Evolutionary conservation across 192 early-diverging fungal genomes (phyloP).

Genomic region (Backusella liffmaniae): DNA sequence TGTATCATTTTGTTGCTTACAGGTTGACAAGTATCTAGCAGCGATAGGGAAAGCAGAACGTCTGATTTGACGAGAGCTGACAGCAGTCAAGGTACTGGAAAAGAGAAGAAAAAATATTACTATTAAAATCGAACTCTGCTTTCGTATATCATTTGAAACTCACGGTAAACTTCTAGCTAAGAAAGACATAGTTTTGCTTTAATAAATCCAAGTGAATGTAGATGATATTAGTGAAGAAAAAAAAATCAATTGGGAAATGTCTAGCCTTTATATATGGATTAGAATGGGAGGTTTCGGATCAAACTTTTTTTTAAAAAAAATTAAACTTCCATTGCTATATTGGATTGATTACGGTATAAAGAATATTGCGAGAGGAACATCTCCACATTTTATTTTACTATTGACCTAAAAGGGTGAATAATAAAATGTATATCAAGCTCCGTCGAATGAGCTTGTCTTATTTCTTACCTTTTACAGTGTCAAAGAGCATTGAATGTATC

Average conservation of each 20-base stretch:
- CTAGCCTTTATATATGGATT: not conserved
- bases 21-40: conserved; percentile 26
- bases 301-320: not conserved
- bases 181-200: not conserved
- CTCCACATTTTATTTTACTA: conserved; percentile 2
- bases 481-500: not conserved
- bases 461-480: conserved; percentile 2
- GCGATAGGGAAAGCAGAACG: conserved; percentile 25
- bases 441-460: not conserved
- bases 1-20: conserved; percentile 1
- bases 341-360: not conserved
- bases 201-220: conserved; percentile 4
- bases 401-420: conserved; percentile 5
- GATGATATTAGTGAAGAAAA: not conserved
- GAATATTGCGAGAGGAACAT: not conserved
- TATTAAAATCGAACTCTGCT: not conserved
- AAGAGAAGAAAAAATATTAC: not conserved
- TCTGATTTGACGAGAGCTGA: not conserved
- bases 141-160: not conserved
- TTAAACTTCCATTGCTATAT: not conserved
- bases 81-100: conserved; percentile 2
- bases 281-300: not conserved
- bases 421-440: conserved; percentile 4
- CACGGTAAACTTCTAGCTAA: conserved; percentile 3
- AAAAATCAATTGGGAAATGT: not conserved